A percentile compares a stretch with the other conserved stretches of the same genome.
phyloP scores from a whole-genome alignment of 1,284 basidiomycete species.

The Pseudozyma thailandica region DNA sequence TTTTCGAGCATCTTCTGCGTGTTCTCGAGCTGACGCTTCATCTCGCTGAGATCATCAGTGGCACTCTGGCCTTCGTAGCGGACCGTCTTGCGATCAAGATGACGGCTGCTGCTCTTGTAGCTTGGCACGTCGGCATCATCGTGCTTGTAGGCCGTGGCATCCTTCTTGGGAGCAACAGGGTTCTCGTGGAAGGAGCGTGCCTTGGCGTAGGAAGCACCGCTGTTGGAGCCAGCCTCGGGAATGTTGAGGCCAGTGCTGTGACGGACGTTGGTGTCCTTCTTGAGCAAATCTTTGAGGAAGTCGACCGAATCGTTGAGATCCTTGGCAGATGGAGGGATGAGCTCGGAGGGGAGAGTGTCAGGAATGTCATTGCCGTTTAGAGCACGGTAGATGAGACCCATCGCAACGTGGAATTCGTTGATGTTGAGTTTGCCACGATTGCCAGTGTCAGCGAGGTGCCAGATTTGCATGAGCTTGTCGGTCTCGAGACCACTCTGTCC shows the following conservation, averaged over 20 bases:
- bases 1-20: constrained; percentile 85
- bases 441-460: constrained; percentile 71
- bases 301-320: constrained; percentile 92
- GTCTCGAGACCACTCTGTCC: constrained; percentile 89
- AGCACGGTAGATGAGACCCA: constrained; percentile 92
- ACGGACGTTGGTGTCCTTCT: constrained; percentile 75
- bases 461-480: constrained; percentile 92
- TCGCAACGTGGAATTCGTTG: constrained; percentile 97
- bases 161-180: constrained; percentile 75
- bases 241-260: constrained; percentile 70
- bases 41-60: constrained; percentile 78
- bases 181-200: constrained; percentile 76
- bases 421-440: constrained; percentile 74
- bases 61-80: constrained; percentile 78
- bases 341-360: constrained; percentile 84
- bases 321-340: constrained; percentile 89
- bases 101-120: constrained; percentile 87
- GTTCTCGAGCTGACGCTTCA: constrained; percentile 85
- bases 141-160: constrained; percentile 94
- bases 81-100: constrained; percentile 86
- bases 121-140: constrained; percentile 73
- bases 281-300: constrained; percentile 88
- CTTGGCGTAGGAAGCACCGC: constrained; percentile 71
- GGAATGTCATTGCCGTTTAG: constrained; percentile 90
- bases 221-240: constrained; percentile 66